Evolutionary conservation across 2,329 filamentous ascomycete genomes (phyloP).

Genomic region (Penicillium sp.): DNA sequence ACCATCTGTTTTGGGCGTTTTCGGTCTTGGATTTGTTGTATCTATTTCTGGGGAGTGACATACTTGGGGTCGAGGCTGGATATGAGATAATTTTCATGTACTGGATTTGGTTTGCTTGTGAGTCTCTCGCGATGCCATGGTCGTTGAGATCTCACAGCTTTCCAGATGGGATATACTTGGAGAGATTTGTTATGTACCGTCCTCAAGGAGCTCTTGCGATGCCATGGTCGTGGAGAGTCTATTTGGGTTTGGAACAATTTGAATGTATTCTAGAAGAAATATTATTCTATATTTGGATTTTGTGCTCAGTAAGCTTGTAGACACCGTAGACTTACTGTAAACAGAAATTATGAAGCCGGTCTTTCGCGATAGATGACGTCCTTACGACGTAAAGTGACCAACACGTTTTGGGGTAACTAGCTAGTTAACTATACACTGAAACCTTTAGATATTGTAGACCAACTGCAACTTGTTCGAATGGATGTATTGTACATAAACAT

Average conservation of each 20-base stretch:
- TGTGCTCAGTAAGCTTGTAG: not conserved
- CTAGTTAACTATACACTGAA: not conserved
- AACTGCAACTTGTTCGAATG: not conserved
- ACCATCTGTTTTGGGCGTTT: not conserved
- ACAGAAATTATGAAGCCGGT: not conserved
- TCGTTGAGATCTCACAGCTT: not conserved
- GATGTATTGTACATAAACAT: not conserved
- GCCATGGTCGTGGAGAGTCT: conserved; percentile 3
- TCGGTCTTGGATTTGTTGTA: not conserved
- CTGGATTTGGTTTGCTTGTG: not conserved
- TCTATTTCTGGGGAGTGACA: not conserved
- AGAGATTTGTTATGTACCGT: not conserved
- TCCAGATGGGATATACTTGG: not conserved
- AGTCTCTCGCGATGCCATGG: not conserved
- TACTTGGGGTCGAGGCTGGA: not conserved
- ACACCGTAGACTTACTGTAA: not conserved
- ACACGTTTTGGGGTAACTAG: not conserved
- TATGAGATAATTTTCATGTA: not conserved
- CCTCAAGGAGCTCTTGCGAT: not conserved
- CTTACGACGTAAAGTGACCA: not conserved
- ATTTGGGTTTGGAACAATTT: not conserved
- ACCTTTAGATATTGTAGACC: not conserved
- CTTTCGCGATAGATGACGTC: not conserved
- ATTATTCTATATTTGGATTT: not conserved
- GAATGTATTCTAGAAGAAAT: not conserved